Base-by-base conservation (phyloP, 139 green algal species). In the Picochlorum costavermella region DNA sequence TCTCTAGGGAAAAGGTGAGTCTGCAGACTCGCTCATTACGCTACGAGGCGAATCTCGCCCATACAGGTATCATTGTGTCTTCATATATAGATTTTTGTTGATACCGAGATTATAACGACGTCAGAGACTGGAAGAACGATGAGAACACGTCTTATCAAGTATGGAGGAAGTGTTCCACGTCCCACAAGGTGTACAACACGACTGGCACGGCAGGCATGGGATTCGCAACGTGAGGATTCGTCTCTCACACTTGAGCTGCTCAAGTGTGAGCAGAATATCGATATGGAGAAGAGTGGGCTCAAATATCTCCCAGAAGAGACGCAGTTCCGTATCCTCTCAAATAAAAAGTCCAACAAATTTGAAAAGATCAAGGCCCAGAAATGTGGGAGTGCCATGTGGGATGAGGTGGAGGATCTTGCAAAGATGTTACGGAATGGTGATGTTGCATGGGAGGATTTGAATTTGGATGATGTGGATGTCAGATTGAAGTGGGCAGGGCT, bases 401-500 rank as follows among this genome's bases (percentile, higher is more conserved):
- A 30, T 5, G 88, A 95, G 53, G 62, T 82, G 4, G 30, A 44
- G 3, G 75, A 89, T 55, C 75, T 90, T 31, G 80, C 81, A 0
- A 28, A 68, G 36, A 72, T 90, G 30, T 74, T 95, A n/a, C 75
- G 85, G 12, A 72, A 89, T 46, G 87, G 87, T 50, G 80, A 88
- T 46, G 86, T 77, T 30, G 88, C 65, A 23, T 87, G 81, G 68
- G 75, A 92, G 60, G 86, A 94, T 64, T 68, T 94, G 9, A 75
- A 89, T 63, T 65, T 95, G 48, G 92, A 98, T 43, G 92, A 98
- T 72, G 71, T 98, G 5, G 93, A 98, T 71, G 74, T 95, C 68
- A 82, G 93, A 36, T 68, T 96, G 36, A 99, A 99, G 83, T 98
- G 92, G 91, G 75, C 87, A 3, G 94, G 94, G 5, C 74, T 99